Base-by-base conservation (phyloP, 306 rosid genomes). In the Lathyrus sativus region DNA sequence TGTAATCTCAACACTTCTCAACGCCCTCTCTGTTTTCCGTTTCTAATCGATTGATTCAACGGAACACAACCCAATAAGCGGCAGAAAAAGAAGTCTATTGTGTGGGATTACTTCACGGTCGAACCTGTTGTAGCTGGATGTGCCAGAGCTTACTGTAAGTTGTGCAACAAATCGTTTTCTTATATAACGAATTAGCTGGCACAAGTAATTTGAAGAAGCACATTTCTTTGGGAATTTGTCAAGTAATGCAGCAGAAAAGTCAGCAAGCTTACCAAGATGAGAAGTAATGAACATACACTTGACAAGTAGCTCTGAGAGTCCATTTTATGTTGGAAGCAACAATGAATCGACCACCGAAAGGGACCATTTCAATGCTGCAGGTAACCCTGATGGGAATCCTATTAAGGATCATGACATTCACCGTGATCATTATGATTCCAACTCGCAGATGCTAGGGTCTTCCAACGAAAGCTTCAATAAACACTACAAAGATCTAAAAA, bases 151-250 rank as follows among this genome's bases (percentile, higher is more conserved):
- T 85, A 74, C 78, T 90, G 93, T 73, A 90, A 89, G 26, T 93
- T 83, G 60, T 90, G 96, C 85, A 85, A 75, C 11, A 89, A 84
- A 57, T 82, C 92, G 12, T 92, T 88, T 83, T 83, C 96, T 49
- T 92, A 92, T 76, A 85, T 92, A 39, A 85, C 81, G 51, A 88
- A 91, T 44, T 88, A 64, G 80, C 90, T 17, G 96, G 98, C 66
- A 92, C 98, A 29, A 92, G 96, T 80, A 92, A 92, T 76, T 80
- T 90, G 50, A 90, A 90, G 55, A 86, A 92, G 43, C 96, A 90
- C 72, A 92, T 90, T 69, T 57, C 85, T 65, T 39, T 83, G 73
- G 96, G 93, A 41, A 85, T 84, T 43, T 92, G 98, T 78, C 93
- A 87, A 59, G 93, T 74, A 9, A 72, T 79, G 65, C 86, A 87